Base-by-base conservation (phyloP, 495 filamentous ascomycete genomes). In the Beverwykella pulmonaria region DNA sequence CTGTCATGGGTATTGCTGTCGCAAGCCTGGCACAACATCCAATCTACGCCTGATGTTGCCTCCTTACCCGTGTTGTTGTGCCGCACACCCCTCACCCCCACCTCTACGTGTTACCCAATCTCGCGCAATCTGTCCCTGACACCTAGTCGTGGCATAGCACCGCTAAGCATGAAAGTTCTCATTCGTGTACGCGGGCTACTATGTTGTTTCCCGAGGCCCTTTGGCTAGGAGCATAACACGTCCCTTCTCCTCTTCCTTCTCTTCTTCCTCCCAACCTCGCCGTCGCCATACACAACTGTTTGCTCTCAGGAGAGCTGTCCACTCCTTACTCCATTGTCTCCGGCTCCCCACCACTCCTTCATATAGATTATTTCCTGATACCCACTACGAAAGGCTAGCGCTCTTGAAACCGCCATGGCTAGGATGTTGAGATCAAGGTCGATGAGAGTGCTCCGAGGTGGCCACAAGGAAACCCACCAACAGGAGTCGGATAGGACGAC, bases 281-380 rank as follows among this genome's bases (percentile, higher is more conserved):
- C 59, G 64, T 75, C 27, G 15, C 30, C 30, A 53, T 69, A 64
- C 68, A 50, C 60, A 58, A 46, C 29, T n/a, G 55, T 61, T 69
- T 71, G 79, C 71, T 77, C 79, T 82, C 78, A 77, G 79, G 81
- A 82, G 82, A 78, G 78, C 77, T 71, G 75, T 82, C 78, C 80
- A 71, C 75, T 80, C 77, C 48, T 79, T 82, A 23, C 25, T n/a
- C 58, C 20, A 53, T 63, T 25, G 25, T 58, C 30, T 30, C 48
- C 48, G 29, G 56, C 58, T 52, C 69, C 60, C 50, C 30, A 54
- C 30, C 60, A 30, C 52, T 68, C 65, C 61, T 74, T 75, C 54
- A 36, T 52, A 59, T 55, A 25, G 17, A 46, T 27, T 15, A 30
- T 63, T 22, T 54, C 50, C 52, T 68, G 69, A 71, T 55, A 68